Conservation (phyloP, 495 filamentous ascomycete genomes). For the Darksidea phi region DNA sequence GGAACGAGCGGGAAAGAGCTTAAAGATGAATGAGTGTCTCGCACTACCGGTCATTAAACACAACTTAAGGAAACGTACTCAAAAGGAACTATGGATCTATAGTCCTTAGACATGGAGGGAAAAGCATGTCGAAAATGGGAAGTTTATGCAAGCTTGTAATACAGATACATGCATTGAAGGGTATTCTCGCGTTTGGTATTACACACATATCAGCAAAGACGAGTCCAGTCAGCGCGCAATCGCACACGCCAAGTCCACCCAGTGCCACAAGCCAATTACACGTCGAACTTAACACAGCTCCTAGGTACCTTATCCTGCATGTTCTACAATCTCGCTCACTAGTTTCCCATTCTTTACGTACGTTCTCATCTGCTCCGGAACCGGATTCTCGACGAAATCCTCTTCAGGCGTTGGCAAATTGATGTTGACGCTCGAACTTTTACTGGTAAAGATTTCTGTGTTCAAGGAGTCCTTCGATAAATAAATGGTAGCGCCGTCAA, state of each 20-base stretch:
- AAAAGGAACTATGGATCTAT: too few relatives aligned
- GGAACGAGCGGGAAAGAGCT: too few relatives aligned
- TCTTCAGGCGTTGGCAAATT: slow-evolving; percentile 69
- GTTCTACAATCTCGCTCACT: slow-evolving; percentile 85
- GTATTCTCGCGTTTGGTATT: too few relatives aligned
- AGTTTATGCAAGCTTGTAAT: too few relatives aligned
- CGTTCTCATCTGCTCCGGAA: slow-evolving; percentile 88
- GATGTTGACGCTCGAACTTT: slow-evolving; percentile 79
- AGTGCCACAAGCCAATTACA: slow-evolving; percentile 15
- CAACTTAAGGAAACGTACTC: too few relatives aligned
- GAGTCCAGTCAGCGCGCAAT: too few relatives aligned
- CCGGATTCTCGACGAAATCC: slow-evolving; percentile 79
- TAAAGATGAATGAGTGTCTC: too few relatives aligned
- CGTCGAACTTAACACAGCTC: not conserved
- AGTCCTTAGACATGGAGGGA: too few relatives aligned
- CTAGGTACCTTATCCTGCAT: slow-evolving; percentile 55
- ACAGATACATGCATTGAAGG: too few relatives aligned
- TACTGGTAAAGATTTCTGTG: slow-evolving; percentile 84
- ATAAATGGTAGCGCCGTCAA: slow-evolving; percentile 86
- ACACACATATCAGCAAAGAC: too few relatives aligned
- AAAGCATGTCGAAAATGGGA: too few relatives aligned
- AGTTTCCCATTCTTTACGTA: slow-evolving; percentile 72
- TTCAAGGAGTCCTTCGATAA: slow-evolving; percentile 71
- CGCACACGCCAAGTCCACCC: slow-evolving; percentile 8
- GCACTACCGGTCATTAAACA: too few relatives aligned